A percentile compares a stretch with the other conserved stretches of the same genome.
phyloP scores from a whole-genome alignment of 352 stramenopile species.

The Globisporangium viniferum region DNA sequence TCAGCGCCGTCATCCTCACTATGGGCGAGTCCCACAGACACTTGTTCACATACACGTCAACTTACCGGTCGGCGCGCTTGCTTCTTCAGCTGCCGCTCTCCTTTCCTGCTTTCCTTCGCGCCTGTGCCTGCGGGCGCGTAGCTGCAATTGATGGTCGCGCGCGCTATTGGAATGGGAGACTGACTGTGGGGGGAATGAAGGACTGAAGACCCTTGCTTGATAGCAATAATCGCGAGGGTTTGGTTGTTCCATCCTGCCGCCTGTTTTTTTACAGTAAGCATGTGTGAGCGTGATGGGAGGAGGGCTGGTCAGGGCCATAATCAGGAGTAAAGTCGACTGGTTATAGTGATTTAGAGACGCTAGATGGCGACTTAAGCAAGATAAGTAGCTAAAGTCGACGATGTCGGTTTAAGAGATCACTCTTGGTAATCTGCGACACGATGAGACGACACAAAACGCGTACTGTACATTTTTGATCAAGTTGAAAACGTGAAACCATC shows the following conservation, averaged over 20 bases:
- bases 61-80: background rate
- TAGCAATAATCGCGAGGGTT: background rate
- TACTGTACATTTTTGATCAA: background rate
- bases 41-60: background rate
- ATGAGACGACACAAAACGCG: background rate
- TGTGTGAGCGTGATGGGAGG: background rate
- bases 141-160: background rate
- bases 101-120: background rate
- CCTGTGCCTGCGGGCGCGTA: background rate
- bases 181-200: no score
- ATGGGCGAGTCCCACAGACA: background rate
- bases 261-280: conserved; percentile 1
- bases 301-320: background rate
- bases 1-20: background rate
- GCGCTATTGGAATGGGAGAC: background rate
- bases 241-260: conserved; percentile 10
- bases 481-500: background rate
- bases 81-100: background rate
- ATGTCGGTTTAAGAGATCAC: background rate
- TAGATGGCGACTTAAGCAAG: background rate
- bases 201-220: no score
- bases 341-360: background rate
- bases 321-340: background rate
- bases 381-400: background rate
- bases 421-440: conserved; percentile 1